Base-by-base conservation (phyloP, 176 grass and related monocot species). In the Musa troglodytarum region DNA sequence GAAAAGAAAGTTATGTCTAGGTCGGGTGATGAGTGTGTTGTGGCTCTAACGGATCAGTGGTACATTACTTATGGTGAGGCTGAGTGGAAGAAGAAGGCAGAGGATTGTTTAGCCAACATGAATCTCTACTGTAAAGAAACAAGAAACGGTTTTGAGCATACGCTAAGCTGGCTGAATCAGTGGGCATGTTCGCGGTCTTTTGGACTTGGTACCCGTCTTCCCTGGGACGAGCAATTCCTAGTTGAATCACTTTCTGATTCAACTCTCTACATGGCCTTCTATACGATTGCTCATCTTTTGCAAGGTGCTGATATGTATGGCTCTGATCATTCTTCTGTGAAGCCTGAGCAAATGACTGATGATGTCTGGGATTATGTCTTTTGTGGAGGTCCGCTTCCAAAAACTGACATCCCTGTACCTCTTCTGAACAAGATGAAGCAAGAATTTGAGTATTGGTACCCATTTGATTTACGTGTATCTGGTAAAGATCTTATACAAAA, bases 391-490 rank as follows among this genome's bases (percentile, higher is more conserved):
- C 75, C 78, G 23, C 63, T 52, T 50, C 91, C 91, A 17, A 81
- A 84, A 62, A 75, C 81, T 11, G 72, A 88, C 64, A 90, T 90
- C 23, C 76, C 85, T 54, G 63, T 76, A 54, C 21, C 75, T 65
- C 72, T 95, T 11, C 79, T 95, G 64, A 65, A 76, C 67, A 86
- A 84, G 72, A 95, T 95, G 88, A 90, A 84, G 76, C 77, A 88
- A 54, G 85, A 95, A 55, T 95, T 95, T 88, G 85, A 95, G 51
- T 90, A 95, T 54, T 95, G 91, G 91, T 94, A 94, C 63, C 91
- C 87, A 2, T 90, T 91, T 77, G 92, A 92, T 87, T 77, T 96
- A 49, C 84, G 84, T 66, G 84, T 92, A 70, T 96, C 92, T 71
- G 92, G 88, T 50, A 96, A 96, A 77, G 86, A 96, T 76, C 86